Conservation (phyloP, 352 stramenopile genomes). For the Globisporangium canariense region DNA sequence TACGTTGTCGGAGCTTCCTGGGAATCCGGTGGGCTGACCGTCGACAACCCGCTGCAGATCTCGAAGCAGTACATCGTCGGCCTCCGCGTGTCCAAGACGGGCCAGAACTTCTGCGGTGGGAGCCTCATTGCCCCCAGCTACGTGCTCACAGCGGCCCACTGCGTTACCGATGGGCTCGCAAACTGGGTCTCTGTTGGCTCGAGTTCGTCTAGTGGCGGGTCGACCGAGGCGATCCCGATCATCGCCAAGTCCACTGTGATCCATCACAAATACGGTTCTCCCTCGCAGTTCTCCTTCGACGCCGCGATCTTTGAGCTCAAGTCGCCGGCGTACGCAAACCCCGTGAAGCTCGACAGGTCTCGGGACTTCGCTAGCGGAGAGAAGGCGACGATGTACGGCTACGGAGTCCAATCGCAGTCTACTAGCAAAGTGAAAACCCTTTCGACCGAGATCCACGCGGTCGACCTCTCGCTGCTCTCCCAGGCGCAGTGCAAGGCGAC, state of each 20-base stretch:
- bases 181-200: conserved; percentile 31
- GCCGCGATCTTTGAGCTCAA: conserved; percentile 31
- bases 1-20: conserved; percentile 24
- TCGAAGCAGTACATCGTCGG: conserved; percentile 19
- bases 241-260: conserved; percentile 17
- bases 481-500: conserved; percentile 13
- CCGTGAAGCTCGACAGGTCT: conserved; percentile 21
- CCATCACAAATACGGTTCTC: conserved; percentile 25
- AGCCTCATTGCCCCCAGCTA: conserved; percentile 34
- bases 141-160: conserved; percentile 46
- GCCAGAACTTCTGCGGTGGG: conserved; percentile 40
- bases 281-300: conserved; percentile 27
- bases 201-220: conserved; percentile 16
- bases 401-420: conserved; percentile 14
- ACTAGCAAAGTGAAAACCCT: conserved; percentile 12
- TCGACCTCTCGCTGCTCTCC: conserved; percentile 24
- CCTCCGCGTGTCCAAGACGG: conserved; percentile 14
- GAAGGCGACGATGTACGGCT: conserved; percentile 29
- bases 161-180: conserved; percentile 26
- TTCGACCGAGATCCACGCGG: conserved; percentile 23
- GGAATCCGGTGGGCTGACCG: conserved; percentile 8
- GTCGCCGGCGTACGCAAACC: conserved; percentile 20
- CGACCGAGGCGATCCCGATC: conserved; percentile 26
- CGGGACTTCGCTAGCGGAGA: conserved; percentile 20
- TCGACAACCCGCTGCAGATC: conserved; percentile 12